Base-by-base conservation (phyloP, 805 yeast genomes). In the Phaffomyces opuntiae region DNA sequence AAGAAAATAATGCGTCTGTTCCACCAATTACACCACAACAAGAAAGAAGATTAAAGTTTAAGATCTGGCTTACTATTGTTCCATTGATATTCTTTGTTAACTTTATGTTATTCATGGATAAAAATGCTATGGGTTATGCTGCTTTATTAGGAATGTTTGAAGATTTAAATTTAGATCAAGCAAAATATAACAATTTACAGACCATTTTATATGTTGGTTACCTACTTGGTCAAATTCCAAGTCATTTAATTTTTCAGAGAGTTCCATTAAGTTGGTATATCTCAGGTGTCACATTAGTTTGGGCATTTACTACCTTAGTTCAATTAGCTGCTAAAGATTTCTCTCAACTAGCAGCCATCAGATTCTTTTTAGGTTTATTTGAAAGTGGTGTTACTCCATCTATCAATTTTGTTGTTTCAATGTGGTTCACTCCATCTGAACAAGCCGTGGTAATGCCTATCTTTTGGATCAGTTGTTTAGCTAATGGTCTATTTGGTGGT, bases 401-500 rank as follows among this genome's bases (percentile, higher is more conserved):
- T 25, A 47, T 72, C 32, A n/a, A n/a, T n/a, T 13, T 33, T 16
- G n/a, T n/a, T 5, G 7, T 33, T 7, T 14, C 17, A 13, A 33
- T 33, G 36, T 33, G 14, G 11, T 33, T 33, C 14, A 16, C 17
- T 16, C 14, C 36, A 8, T 17, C 14, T 7, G 36, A 33, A 33
- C 14, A n/a, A 33, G 36, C 14, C 1, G 64, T 66, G 31, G 65
- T 64, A 39, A 69, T 75, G 1, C 55, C 70, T 54, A 68, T 66
- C 5, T 69, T 69, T 61, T 74, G 72, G 50, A 64, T 27, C 12
- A 27, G 51, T 21, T 38, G 55, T 12, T 49, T 52, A 35, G 36
- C 36, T 33, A n/a, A 14, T 33, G 36, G 17, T 16, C 36, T n/a
- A 8, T 33, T 33, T 14, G 51, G 50, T 16, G 55, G 55, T n/a